Percentiles rank a stretch among this genome's conserved stretches.
These are phyloP conservation scores for Trypanosoma conorhini DNA, from an alignment of 208 protist genomes.

Conservation along the genomic window DNA sequence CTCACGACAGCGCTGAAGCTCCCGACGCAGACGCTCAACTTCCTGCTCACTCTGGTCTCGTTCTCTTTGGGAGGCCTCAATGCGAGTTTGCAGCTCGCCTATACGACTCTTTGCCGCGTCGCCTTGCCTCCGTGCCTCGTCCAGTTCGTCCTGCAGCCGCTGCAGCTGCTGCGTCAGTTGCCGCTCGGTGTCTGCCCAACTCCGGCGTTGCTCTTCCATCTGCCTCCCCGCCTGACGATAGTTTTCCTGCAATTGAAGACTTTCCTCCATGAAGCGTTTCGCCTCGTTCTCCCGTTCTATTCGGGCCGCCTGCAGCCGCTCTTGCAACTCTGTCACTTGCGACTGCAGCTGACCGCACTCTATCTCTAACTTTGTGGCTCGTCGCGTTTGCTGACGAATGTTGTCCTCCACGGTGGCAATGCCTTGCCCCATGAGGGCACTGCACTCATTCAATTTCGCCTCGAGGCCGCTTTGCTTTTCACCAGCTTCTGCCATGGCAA, in stretches of 20 bases:
- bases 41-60: slow-evolving; percentile 31
- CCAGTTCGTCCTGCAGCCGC: slow-evolving; percentile 18
- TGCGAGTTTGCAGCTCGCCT: slow-evolving; percentile 32
- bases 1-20: slow-evolving; percentile 27
- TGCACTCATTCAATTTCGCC: slow-evolving; percentile 33
- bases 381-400: slow-evolving; percentile 49
- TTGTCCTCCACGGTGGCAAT: slow-evolving; percentile 52
- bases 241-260: slow-evolving; percentile 39
- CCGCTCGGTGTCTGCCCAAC: slow-evolving; percentile 16
- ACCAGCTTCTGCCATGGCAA: slow-evolving; percentile 30
- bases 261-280: slow-evolving; percentile 44
- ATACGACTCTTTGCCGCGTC: slow-evolving; percentile 13
- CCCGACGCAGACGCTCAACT: slow-evolving; percentile 26
- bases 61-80: slow-evolving; percentile 32
- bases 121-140: slow-evolving; percentile 4
- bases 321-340: slow-evolving; percentile 53
- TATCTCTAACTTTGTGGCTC: slow-evolving; percentile 44
- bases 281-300: slow-evolving; percentile 49
- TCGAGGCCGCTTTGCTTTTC: slow-evolving; percentile 24
- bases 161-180: slow-evolving; percentile 17
- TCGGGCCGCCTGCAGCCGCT: slow-evolving; percentile 50
- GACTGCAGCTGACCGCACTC: slow-evolving; percentile 65
- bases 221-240: slow-evolving; percentile 34
- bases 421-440: slow-evolving; percentile 37
- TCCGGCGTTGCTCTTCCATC: slow-evolving; percentile 29